Evolutionary conservation across 352 stramenopile species (phyloP), one percentile per base, ranked within the genome.

Genomic region (Pythium phragmiticola): DNA sequence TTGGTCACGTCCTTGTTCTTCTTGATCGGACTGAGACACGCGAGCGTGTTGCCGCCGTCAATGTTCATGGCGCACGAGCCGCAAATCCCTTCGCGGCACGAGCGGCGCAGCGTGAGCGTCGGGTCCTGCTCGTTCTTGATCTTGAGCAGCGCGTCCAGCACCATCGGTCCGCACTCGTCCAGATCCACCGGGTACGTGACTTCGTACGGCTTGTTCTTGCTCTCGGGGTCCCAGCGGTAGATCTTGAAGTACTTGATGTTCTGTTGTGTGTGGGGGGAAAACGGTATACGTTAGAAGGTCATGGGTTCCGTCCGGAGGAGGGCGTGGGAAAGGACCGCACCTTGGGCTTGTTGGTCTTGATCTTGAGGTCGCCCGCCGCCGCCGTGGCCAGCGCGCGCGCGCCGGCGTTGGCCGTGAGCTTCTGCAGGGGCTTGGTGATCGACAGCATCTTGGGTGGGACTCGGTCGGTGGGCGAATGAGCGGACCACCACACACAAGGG

Each of bases 31-130:
- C 81, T 96, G 51, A 99, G 77, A 82, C 98, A 99, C 50, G 98
- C 98, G 46, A 99, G 80, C 36, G 95, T 99, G 82, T 99, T 99
- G 70, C 83, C 88, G 28, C 98, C 98, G 70, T 99, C 94, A 72
- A 99, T 99, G 81, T 99, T 99, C 98, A 99, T 99, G 70, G 98
- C 97, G 72, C 98, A 99, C 23, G 94, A 99, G 65, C 98, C 98
- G 66, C 98, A 99, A 73, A 99, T 99, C 26, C 97, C 98, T 77
- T 99, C 98, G 65, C 98, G 95, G 76, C 98, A 99, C 33, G 95
- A 99, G 37, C 97, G 88, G 43, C 98, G 94, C 81, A 99, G 99
- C 47, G 97, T 99, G 17, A 99, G 80, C 46, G 97, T 99, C 6
- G 96, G 94, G 84, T 99, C 97, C 82, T 98, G 92, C 67, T 99